A percentile compares a stretch with the other conserved stretches of the same genome.
Conservation (phyloP, 1,284 basidiomycete genomes). For the Cystobasidium sp. region DNA sequence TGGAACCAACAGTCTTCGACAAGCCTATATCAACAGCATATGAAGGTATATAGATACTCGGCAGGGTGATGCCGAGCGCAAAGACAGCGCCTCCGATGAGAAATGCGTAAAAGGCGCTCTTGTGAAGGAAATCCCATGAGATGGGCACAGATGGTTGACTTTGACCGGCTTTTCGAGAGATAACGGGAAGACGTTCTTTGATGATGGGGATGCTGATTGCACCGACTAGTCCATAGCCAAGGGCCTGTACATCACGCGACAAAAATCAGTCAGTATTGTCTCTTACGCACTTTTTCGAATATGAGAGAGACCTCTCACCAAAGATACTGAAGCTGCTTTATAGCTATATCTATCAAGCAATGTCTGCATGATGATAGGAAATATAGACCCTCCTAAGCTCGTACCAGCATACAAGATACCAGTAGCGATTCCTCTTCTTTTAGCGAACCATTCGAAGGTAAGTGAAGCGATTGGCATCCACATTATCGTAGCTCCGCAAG, state of each 20-base stretch:
- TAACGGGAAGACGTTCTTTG: constrained; percentile 21
- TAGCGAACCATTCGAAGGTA: constrained; percentile 58
- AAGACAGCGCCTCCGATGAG: constrained; percentile 51
- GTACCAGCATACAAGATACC: constrained; percentile 55
- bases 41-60: constrained; percentile 56
- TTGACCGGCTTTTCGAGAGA: too few species aligned
- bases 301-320: constrained; percentile 44
- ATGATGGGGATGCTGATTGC: neutral
- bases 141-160: constrained; percentile 23
- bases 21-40: constrained; percentile 55
- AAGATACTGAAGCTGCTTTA: constrained; percentile 55
- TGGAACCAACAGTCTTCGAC: constrained; percentile 52
- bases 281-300: neutral
- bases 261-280: constrained; percentile 1
- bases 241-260: constrained; percentile 1
- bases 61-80: constrained; percentile 57
- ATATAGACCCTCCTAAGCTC: constrained; percentile 51
- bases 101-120: constrained; percentile 52
- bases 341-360: constrained; percentile 56
- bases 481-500: constrained; percentile 51
- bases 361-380: constrained; percentile 56
- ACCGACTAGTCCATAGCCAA: constrained; percentile 9
- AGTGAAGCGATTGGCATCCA: constrained; percentile 57
- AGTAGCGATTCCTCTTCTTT: constrained; percentile 55
- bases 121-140: constrained; percentile 52